phyloP scores from a whole-genome alignment of 1,139 yeast species.

The Meyerozyma athensensis region DNA sequence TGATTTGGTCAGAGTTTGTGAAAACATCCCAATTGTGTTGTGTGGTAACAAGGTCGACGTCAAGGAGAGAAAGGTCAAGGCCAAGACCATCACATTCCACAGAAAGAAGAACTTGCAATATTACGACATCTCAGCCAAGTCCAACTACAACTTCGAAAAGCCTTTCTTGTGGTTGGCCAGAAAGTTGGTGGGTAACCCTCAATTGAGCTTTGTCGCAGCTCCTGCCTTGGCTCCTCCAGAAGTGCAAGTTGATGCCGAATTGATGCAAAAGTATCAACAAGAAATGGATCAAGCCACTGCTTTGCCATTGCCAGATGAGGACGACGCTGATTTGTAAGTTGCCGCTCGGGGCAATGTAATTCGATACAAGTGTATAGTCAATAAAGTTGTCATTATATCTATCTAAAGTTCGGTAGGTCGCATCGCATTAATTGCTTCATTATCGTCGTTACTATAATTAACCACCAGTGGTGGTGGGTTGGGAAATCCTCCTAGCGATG shows the following conservation, averaged over 20 bases:
- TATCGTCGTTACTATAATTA: conserved; percentile 2
- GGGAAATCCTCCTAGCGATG: conserved; percentile 32
- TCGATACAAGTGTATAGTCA: not conserved
- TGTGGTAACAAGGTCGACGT: conserved; percentile 99
- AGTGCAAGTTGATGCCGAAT: conserved; percentile 91
- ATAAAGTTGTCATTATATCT: not conserved
- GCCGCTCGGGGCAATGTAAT: not conserved
- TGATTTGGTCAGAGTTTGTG: conserved; percentile 98
- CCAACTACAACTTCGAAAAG: conserved; percentile 99
- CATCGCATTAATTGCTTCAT: not conserved
- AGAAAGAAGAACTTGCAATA: conserved; percentile 99
- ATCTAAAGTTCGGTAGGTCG: not conserved
- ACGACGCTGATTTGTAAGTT: conserved; percentile 90
- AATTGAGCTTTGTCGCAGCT: conserved; percentile 96
- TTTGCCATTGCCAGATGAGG: conserved; percentile 99
- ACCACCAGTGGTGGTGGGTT: conserved; percentile 37
- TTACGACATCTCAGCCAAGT: conserved; percentile 98
- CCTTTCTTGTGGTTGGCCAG: conserved; percentile 99
- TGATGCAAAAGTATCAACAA: conserved; percentile 97
- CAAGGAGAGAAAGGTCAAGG: conserved; percentile 99
- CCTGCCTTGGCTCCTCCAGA: conserved; percentile 99
- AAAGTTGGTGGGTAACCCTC: conserved; percentile 97
- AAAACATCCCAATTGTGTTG: conserved; percentile 97
- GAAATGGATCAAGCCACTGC: conserved; percentile 99
- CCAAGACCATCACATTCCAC: conserved; percentile 99